These are phyloP conservation scores for Aaosphaeria pasadenensis DNA, from an alignment of 2,329 filamentous ascomycete genomes.

Conservation along the genomic window DNA sequence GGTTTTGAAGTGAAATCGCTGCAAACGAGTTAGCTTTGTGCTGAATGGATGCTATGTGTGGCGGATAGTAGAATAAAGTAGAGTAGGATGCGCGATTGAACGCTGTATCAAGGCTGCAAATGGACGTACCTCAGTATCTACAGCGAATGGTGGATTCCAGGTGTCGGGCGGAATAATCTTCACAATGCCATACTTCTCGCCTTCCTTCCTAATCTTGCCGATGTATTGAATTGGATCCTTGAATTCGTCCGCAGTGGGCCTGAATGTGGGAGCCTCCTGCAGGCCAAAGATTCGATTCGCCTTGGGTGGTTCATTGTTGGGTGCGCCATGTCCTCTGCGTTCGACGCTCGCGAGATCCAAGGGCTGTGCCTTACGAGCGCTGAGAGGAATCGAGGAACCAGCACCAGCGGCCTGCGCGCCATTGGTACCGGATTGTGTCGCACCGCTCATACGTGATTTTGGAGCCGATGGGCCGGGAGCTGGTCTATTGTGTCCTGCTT, in stretches of 20 bases:
- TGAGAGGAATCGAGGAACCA: conserved; percentile 53
- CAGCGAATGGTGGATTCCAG: conserved; percentile 94
- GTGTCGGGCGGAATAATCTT: conserved; percentile 91
- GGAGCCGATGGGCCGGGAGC: conserved; percentile 20
- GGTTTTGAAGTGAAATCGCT: conserved; percentile 97
- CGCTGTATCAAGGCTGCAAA: not conserved
- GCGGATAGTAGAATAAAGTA: too few relatives aligned
- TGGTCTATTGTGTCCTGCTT: conserved; percentile 17
- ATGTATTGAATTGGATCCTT: conserved; percentile 93
- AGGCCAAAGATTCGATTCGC: conserved; percentile 79
- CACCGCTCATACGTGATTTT: conserved; percentile 29
- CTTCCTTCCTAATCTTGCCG: conserved; percentile 84
- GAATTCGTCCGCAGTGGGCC: conserved; percentile 90
- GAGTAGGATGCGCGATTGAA: too few relatives aligned
- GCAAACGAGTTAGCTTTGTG: conserved; percentile 3
- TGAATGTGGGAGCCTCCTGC: conserved; percentile 85
- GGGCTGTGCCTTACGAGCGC: conserved; percentile 62
- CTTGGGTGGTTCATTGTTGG: conserved; percentile 72
- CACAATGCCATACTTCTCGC: conserved; percentile 83
- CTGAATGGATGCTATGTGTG: too few relatives aligned
- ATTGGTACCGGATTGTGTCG: conserved; percentile 17
- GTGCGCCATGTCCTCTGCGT: conserved; percentile 77
- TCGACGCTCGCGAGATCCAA: conserved; percentile 89
- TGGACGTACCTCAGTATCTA: conserved; percentile 83
- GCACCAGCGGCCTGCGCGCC: conserved; percentile 39